Evolutionary conservation across 2,329 filamentous ascomycete genomes (phyloP), one percentile per base, ranked within the genome.

Genomic region (Neophaeococcomyces mojaviensis): DNA sequence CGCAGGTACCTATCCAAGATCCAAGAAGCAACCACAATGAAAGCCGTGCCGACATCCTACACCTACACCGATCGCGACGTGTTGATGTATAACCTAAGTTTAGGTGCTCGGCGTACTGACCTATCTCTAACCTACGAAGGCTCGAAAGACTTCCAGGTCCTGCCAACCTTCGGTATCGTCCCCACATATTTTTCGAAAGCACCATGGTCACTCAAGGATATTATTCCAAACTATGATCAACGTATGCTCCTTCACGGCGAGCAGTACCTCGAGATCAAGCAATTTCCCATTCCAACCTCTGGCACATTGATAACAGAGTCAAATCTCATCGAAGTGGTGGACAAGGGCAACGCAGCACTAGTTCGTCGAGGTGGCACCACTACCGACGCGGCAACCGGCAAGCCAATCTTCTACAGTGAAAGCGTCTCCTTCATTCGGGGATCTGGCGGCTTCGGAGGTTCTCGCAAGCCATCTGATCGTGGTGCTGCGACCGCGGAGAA

Each of bases 201-300:
- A 50, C 87, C 90, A 22, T 97, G 85, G 73, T 81, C 75, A 66
- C 77, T 92, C 59, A 79, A 81, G 61, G 80, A 89, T 47, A 78
- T 98, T 51, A 84, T 97, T 22, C 88, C 89, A 65, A 94, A 97
- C 76, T 98, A 95, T 75, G 87, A 80, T 31, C 89, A 89, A 52
- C 96, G 95, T 87, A 96, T 96, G 88, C 81, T 98, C 41, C 84
- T 98, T 19, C 92, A 98, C 71, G 92, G 92, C 63, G 92, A 98
- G 75, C 92, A 98, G 68, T 98, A 89, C 71, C 86, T 98, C 54
- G 92, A 98, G 70, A 78, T 98, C 61, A 81, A 82, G 64, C 88
- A 90, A 68, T 94, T 82, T 71, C 92, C 92, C 34, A 85, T 97
- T 84, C 92, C 44, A 94, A 55, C 52, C 3, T 39, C 32, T 3